Evolutionary conservation across 495 filamentous ascomycete genomes (phyloP).

Genomic region (Umbilicaria muhlenbergii): DNA sequence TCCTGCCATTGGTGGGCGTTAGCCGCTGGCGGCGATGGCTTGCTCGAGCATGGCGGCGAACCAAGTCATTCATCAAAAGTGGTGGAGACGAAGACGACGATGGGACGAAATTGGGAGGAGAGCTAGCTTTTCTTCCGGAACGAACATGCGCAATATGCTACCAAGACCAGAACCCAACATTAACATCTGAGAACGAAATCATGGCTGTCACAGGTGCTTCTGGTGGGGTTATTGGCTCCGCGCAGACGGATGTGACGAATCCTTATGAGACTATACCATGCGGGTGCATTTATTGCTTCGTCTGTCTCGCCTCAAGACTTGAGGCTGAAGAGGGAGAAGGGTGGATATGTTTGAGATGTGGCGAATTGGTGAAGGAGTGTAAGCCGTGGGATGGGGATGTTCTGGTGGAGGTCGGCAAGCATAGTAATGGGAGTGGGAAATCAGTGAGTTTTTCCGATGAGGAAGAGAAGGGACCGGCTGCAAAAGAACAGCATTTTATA

Average conservation of each 20-base stretch:
- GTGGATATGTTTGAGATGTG: conserved; percentile 89
- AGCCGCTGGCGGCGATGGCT: conserved; percentile 86
- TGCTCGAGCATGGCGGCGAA: conserved; percentile 63
- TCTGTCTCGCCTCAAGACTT: conserved; percentile 82
- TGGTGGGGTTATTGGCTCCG: conserved; percentile 67
- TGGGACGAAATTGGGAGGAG: conserved; percentile 40
- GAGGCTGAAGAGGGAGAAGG: conserved; percentile 92
- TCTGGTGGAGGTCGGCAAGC: conserved; percentile 35
- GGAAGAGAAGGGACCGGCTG: conserved; percentile 12
- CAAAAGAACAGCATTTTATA: not conserved
- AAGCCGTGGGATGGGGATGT: conserved; percentile 89
- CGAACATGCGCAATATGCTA: conserved; percentile 98
- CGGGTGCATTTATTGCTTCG: conserved; percentile 88
- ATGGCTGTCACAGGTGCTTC: conserved; percentile 40
- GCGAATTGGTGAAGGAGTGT: conserved; percentile 72
- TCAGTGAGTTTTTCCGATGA: conserved; percentile 57
- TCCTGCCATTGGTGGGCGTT: conserved; percentile 86
- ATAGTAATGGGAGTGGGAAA: conserved; percentile 37
- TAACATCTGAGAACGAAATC: conserved; percentile 51
- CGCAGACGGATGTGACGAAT: conserved; percentile 90
- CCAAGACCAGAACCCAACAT: conserved; percentile 64
- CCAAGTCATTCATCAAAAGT: conserved; percentile 43
- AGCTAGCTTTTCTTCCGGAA: conserved; percentile 75
- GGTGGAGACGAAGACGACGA: conserved; percentile 28
- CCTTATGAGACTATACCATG: conserved; percentile 88